phyloP scores from a whole-genome alignment of 2,329 filamentous ascomycete species.

The Penicillium sp. region DNA sequence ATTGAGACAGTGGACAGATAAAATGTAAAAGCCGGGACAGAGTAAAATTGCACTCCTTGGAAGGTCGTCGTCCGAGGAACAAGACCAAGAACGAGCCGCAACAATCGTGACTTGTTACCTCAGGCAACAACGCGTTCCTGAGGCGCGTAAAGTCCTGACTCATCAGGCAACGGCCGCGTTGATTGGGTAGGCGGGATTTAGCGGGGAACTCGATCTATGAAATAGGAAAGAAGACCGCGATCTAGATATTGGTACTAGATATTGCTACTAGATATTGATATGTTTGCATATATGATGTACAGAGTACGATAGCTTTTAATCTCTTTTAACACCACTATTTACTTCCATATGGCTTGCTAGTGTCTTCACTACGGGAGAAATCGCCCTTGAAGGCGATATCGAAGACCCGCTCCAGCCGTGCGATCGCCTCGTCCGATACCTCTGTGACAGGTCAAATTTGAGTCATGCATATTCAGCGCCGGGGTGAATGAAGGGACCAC shows the following conservation, averaged over 20 bases:
- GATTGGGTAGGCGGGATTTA: constrained; percentile 11
- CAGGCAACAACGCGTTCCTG: constrained; percentile 33
- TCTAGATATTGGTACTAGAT: too few species aligned
- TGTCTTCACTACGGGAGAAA: constrained; percentile 33
- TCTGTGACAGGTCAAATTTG: constrained; percentile 43
- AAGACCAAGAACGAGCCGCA: constrained; percentile 26
- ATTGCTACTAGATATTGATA: neutral
- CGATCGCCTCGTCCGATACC: constrained; percentile 65
- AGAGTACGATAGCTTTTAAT: neutral
- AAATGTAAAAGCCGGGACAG: constrained; percentile 22
- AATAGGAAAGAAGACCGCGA: neutral
- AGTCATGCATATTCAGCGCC: neutral
- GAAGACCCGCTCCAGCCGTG: constrained; percentile 58
- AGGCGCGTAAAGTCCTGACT: constrained; percentile 18
- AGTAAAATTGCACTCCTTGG: constrained; percentile 25
- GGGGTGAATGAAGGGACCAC: constrained; percentile 15
- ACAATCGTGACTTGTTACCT: constrained; percentile 21
- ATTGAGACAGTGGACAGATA: constrained; percentile 16
- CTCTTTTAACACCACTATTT: constrained; percentile 15
- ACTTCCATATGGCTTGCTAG: constrained; percentile 36
- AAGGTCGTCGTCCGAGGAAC: constrained; percentile 39
- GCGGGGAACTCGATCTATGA: constrained; percentile 6
- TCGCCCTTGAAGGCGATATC: constrained; percentile 36
- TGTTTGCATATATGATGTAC: neutral
- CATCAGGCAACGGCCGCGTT: constrained; percentile 1